Evolutionary conservation across 148 eudicot species (phyloP), one percentile per base, ranked within the genome.

Genomic region (Camellia japonica): DNA sequence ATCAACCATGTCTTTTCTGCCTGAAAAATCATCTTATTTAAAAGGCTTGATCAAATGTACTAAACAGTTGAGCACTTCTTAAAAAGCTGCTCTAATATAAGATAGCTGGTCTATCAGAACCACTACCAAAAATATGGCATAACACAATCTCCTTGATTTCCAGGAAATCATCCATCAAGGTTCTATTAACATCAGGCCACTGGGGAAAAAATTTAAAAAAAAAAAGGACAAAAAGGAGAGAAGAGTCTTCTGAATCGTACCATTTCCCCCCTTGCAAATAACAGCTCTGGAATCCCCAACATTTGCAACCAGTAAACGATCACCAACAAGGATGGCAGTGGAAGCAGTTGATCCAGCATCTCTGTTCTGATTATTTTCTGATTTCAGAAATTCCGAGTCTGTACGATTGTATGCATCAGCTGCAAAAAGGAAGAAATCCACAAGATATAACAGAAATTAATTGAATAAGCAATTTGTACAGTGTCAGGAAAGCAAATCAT

Each of bases 331-430:
- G 76, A 95, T 95, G 23, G 99, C 99, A 66, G 99, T 95, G 51
- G 99, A 95, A 85, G 99, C 99, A 87, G 99, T 95, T 52, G 99
- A 95, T 72, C 99, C 99, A 13, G 98, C 98, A 88, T 95, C 99
- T 71, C 93, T 83, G 79, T 90, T 86, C 87, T 93, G 97, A 85
- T 87, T 86, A 80, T 89, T 92, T 69, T 95, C 99, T 42, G 98
- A 93, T 69, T 95, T 95, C 81, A 93, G 80, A 80, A 95, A 93
- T 79, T 95, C 99, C 4, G 97, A 87, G 81, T 95, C 99, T 30
- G 99, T 95, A 72, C 90, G 97, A 77, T 62, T 93, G 86, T 95
- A 95, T 23, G 99, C 87, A 76, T 95, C 99, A 90, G 97, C 97
- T 94, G 92, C 84, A 84, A 75, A 81, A 23, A 76, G 23, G 10